Percentiles rank a stretch among this genome's conserved stretches.
phyloP scores from a whole-genome alignment of 1,284 basidiomycete species.

The Coniophora puteana region DNA sequence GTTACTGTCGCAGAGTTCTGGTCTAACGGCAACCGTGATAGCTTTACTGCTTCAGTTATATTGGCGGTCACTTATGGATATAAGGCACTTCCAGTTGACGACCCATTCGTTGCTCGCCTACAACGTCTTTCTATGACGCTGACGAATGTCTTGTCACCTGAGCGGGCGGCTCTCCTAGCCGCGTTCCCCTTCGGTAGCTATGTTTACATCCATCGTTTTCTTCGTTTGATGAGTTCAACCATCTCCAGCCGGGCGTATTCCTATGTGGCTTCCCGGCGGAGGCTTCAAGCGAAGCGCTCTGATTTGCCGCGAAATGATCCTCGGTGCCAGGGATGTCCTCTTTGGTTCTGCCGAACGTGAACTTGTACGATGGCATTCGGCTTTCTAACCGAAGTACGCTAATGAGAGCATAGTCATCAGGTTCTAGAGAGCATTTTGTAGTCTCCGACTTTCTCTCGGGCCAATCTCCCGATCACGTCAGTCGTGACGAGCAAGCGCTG shows the following conservation, averaged over 20 bases:
- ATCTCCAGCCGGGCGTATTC: background rate
- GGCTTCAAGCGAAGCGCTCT: conserved; percentile 5
- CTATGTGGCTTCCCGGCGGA: conserved; percentile 11
- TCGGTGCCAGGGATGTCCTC: background rate
- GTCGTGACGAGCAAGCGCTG: background rate
- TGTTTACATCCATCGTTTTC: conserved; percentile 7
- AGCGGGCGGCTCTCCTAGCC: conserved; percentile 16
- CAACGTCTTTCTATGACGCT: conserved; percentile 12
- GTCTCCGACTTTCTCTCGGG: background rate
- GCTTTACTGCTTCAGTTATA: conserved; percentile 18
- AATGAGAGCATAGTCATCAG: background rate
- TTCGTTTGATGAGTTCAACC: conserved; percentile 14
- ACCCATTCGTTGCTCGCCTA: conserved; percentile 15
- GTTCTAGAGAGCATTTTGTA: background rate
- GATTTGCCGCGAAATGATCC: background rate
- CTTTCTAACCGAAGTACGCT: background rate
- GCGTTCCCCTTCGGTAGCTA: conserved; percentile 19
- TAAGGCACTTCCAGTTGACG: conserved; percentile 11
- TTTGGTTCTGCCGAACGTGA: background rate
- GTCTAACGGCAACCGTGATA: background rate
- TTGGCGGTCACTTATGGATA: conserved; percentile 22
- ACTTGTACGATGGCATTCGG: background rate
- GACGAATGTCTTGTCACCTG: conserved; percentile 13
- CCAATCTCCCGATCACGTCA: background rate
- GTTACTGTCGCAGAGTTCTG: background rate